A percentile compares a stretch with the other conserved stretches of the same genome.
These are phyloP conservation scores for Colletotrichum karsti DNA, from an alignment of 2,329 filamentous ascomycete species.

Conservation along the genomic window DNA sequence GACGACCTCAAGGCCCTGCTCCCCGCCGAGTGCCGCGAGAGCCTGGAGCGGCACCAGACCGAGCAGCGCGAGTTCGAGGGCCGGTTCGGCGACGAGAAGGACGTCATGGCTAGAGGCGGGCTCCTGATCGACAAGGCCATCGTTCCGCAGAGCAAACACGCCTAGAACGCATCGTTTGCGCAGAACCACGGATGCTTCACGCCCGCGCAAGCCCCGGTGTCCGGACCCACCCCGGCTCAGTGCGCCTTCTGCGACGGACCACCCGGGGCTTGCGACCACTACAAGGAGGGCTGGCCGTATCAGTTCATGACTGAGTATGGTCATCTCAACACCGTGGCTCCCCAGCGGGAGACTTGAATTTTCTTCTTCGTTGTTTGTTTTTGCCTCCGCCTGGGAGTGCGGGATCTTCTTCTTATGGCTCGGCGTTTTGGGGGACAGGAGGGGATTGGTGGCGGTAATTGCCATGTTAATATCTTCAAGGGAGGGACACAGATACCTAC, in stretches of 20 bases:
- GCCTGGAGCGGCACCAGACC: conserved; percentile 73
- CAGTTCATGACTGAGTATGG: too few relatives aligned
- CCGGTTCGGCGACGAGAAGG: conserved; percentile 76
- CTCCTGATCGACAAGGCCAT: conserved; percentile 72
- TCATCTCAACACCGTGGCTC: too few relatives aligned
- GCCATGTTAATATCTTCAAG: conserved; percentile 8
- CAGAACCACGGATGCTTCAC: not conserved
- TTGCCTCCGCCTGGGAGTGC: too few relatives aligned
- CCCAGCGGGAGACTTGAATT: not conserved
- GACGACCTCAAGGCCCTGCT: conserved; percentile 73
- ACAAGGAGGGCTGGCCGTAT: too few relatives aligned
- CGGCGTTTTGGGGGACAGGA: conserved; percentile 12
- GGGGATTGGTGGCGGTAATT: not conserved
- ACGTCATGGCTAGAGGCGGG: conserved; percentile 59
- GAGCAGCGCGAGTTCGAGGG: conserved; percentile 77
- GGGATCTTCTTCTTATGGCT: conserved; percentile 19
- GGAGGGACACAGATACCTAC: not conserved
- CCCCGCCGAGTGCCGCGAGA: conserved; percentile 74
- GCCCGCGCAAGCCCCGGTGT: not conserved
- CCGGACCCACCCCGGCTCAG: not conserved
- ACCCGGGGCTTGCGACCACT: too few relatives aligned
- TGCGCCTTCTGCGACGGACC: conserved; percentile 8
- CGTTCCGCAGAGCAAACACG: conserved; percentile 53
- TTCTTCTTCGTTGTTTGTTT: not conserved
- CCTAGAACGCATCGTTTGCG: conserved; percentile 2